Evolutionary conservation across 257 asterid species (phyloP), one percentile per base, ranked within the genome.

Genomic region (Petunia axillaris): DNA sequence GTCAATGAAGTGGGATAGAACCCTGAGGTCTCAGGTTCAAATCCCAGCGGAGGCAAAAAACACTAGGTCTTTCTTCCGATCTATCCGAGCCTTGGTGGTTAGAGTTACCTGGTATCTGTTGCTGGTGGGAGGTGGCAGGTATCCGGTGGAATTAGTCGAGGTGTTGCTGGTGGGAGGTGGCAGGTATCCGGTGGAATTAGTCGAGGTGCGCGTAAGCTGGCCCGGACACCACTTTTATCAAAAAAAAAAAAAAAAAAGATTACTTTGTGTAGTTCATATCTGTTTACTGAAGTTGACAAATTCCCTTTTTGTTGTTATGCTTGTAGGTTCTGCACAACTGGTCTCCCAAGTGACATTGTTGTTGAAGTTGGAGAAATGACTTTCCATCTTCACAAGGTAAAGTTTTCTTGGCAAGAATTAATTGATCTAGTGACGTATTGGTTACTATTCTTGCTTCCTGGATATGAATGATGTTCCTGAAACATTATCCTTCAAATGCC

Each of bases 331-430:
- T 93, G 97, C 92, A 90, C 97, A 4, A 89, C 94, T 60, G 99
- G 99, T 78, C 97, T 95, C 75, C 99, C 99, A 36, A 95, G 98
- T 78, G 99, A 95, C 88, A 84, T 95, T 10, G 87, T 91, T 79
- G 98, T 95, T 25, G 96, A 92, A 87, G 97, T 95, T 88, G 99
- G 88, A 81, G 97, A 92, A 82, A 93, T 93, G 97, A 88, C 99
- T n/a, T 95, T 95, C 87, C 98, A 93, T 87, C 98, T 95, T 74
- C 99, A 95, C 91, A 95, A 93, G 98, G 99, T 95, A 88, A 79
- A 38, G 15, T 54, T 73, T 44, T 37, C 7, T 53, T 40, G 13
- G 40, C 80, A 38, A 59, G 6, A 58, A 8, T 76, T 15, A 52
- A 43, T 25, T 74, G 40, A 16, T 10, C 74, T 60, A 2, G 8